phyloP scores from a whole-genome alignment of 805 yeast genomes.

The Tetrapisispora pingtungensis region DNA sequence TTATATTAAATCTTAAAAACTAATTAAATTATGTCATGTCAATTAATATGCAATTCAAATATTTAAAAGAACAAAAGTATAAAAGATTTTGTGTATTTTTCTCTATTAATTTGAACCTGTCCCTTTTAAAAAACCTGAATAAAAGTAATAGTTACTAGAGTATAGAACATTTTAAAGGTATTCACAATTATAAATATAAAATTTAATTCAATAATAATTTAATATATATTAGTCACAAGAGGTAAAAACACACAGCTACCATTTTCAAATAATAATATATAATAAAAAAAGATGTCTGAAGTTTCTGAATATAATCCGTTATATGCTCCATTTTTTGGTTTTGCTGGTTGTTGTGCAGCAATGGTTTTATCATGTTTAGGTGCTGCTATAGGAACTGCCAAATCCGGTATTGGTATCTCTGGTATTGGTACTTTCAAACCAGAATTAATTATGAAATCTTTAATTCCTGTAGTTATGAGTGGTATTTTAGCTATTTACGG shows the following conservation, averaged over 20 bases:
- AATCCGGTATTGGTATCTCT: conserved; percentile 94
- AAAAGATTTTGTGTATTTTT: too few relatives aligned
- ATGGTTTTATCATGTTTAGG: conserved; percentile 92
- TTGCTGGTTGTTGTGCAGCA: conserved; percentile 94
- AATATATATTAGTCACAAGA: too few relatives aligned
- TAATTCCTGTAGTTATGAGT: conserved; percentile 96
- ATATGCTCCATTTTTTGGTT: conserved; percentile 95
- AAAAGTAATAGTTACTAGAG: too few relatives aligned
- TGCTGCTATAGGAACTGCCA: conserved; percentile 97
- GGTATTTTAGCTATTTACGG: conserved; percentile 98
- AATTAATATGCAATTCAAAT: too few relatives aligned
- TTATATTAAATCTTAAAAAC: too few relatives aligned
- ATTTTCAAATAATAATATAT: conserved; percentile 3
- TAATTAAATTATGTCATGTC: too few relatives aligned
- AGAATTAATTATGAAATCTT: conserved; percentile 87
- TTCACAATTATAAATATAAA: too few relatives aligned
- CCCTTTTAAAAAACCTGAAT: too few relatives aligned
- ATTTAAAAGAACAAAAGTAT: too few relatives aligned
- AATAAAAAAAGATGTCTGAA: conserved; percentile 2
- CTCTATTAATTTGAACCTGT: too few relatives aligned
- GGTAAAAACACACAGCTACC: conserved; percentile 5
- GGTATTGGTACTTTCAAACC: conserved; percentile 98
- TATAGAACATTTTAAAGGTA: too few relatives aligned
- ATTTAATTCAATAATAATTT: too few relatives aligned
- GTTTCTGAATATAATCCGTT: conserved; percentile 65